These are phyloP conservation scores for Bipolaris zeicola DNA, from an alignment of 2,329 filamentous ascomycete species.

Conservation along the genomic window DNA sequence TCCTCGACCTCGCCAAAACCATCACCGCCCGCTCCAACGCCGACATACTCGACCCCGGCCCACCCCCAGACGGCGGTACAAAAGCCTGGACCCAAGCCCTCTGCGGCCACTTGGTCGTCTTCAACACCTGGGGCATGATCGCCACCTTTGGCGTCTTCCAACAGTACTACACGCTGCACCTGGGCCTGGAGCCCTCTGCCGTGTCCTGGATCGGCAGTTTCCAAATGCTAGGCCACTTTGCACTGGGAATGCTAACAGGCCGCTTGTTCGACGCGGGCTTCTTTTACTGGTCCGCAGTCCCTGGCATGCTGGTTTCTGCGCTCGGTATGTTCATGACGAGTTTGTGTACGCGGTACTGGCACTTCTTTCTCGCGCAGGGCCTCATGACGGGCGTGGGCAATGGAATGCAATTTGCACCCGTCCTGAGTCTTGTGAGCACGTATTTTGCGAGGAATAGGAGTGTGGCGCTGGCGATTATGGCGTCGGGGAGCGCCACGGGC, in stretches of 20 bases:
- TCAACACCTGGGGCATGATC: conserved; percentile 49
- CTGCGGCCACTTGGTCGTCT: conserved; percentile 46
- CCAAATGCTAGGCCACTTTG: conserved; percentile 59
- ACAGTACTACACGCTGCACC: conserved; percentile 39
- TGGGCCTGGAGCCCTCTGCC: conserved; percentile 46
- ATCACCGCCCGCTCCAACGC: conserved; percentile 43
- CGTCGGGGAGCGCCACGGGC: conserved; percentile 65
- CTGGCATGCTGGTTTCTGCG: conserved; percentile 53
- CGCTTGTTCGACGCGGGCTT: conserved; percentile 59
- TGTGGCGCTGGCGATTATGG: conserved; percentile 64
- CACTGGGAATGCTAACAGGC: conserved; percentile 58
- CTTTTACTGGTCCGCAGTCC: conserved; percentile 52
- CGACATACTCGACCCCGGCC: conserved; percentile 42
- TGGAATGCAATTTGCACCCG: conserved; percentile 45
- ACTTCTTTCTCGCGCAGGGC: conserved; percentile 49
- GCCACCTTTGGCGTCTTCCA: conserved; percentile 47
- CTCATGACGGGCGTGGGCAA: conserved; percentile 42
- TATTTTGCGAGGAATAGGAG: conserved; percentile 66
- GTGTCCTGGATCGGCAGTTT: conserved; percentile 61
- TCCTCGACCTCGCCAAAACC: conserved; percentile 30
- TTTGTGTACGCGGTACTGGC: conserved; percentile 57
- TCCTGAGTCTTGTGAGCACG: conserved; percentile 48
- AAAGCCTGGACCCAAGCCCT: conserved; percentile 47
- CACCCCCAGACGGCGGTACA: conserved; percentile 47
- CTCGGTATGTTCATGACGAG: conserved; percentile 61